Base-by-base conservation (phyloP, 306 rosid species). In the Acacia acuminata region DNA sequence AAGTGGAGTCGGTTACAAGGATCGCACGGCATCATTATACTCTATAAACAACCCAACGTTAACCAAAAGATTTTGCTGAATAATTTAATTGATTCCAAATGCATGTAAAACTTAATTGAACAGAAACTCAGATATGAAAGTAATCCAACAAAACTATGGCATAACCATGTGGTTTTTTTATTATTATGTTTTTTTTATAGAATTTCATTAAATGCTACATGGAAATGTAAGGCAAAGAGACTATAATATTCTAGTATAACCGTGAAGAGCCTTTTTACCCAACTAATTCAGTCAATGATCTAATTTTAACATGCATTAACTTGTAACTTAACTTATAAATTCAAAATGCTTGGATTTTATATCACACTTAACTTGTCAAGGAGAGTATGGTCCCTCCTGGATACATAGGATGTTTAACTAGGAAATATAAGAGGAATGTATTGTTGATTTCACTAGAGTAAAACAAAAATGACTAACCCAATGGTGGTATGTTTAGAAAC, bases 401-500 rank as follows among this genome's bases (percentile, higher is more conserved):
- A 55, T 19, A 32, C 13, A 45, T 8, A 5, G 27, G 48, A 55
- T 34, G 51, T 53, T 75, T 36, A 75, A 36, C 66, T 36, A 55
- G 24, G 44, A 55, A 75, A 5, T 22, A 36, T 25, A 3, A 36
- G 68, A 75, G n/a, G n/a, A 75, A 56, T 55, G 27, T 53, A 34
- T 53, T 32, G 27, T 53, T 4, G 5, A 69, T 24, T 20, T 38
- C 55, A 30, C 65, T n/a, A 24, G 74, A 67, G 5, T 45, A 25
- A 30, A 5, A 42, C 1, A 42, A 40, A 61, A 44, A 56, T 43
- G 38, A 87, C 85, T 66, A 87, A 94, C 98, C 98, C 48, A 77
- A 65, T 8, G 81, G 27, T 12, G 88, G 90, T 79, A 84, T 79
- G 68, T 87, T 30, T 10, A 87, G 79, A 82, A 87, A 84, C 42